Base-by-base conservation (phyloP, 2,329 filamentous ascomycete genomes). In the Aspergillus sp. region DNA sequence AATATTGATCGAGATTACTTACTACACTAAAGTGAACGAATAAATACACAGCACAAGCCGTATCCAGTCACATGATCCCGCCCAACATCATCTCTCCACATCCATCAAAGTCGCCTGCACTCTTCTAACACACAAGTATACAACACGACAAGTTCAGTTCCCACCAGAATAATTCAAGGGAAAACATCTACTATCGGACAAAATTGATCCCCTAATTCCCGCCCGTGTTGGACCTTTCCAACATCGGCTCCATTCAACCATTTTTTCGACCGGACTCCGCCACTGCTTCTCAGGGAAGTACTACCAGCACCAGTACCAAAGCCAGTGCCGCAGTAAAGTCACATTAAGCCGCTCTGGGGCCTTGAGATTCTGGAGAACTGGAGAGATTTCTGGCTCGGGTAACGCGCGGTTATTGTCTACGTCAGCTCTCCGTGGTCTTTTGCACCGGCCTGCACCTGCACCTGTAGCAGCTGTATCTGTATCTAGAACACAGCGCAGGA, bases 401-500 rank as follows among this genome's bases (percentile, higher is more conserved):
- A 50, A 50, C 48, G 36, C 17, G n/a, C 32, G 17, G 6, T 22
- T 50, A 17, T 44, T 39, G 26, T 32, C 38, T 11, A 43, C 39
- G 17, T 5, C 15, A 5, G 34, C 48, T 39, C 17, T 39, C 15
- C 12, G 32, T 3, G 43, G 41, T 22, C 30, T 36, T 47, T 34
- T 32, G 12, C 2, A 11, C 34, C 34, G 20, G 32, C 17, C 38
- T n/a, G n/a, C 32, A 36, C 15, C 22, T 15, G 24, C 11, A 9
- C 20, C 9, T 11, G 6, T 17, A 38, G 20, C 11, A 22, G 8
- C 36, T 50, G 17, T 18, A 11, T 12, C 12, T 34, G 13, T 34
- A 36, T 17, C 38, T 18, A 50, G 8, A 15, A 5, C 61, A 1
- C 62, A 50, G 13, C 38, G 24, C 17, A 60, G 57, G 51, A 58